A percentile compares a stretch with the other conserved stretches of the same genome.
phyloP scores from a whole-genome alignment of 805 yeast species.

The Starmerella sp. region DNA sequence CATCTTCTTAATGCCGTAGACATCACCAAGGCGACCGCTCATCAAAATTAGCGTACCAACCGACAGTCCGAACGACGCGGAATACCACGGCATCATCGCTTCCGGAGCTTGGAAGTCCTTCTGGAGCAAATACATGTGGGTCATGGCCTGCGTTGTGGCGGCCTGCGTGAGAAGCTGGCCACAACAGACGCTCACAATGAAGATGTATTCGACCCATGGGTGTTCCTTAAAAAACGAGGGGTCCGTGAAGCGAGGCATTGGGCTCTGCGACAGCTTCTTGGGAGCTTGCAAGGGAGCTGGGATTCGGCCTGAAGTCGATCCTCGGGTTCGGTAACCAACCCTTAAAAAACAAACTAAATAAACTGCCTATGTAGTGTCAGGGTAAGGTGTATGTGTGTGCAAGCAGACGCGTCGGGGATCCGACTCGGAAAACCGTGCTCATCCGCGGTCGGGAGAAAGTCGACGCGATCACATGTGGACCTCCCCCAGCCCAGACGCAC shows the following conservation, averaged over 20 bases:
- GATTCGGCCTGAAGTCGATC: too few relatives aligned
- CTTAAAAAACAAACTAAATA: too few relatives aligned
- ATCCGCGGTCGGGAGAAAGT: too few relatives aligned
- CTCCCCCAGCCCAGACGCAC: too few relatives aligned
- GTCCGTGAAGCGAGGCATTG: constrained; percentile 8
- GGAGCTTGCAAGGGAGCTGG: too few relatives aligned
- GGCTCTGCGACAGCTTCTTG: not conserved
- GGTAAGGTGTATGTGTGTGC: too few relatives aligned
- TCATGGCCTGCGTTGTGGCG: constrained; percentile 28
- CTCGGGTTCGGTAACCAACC: too few relatives aligned
- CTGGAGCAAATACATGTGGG: constrained; percentile 27
- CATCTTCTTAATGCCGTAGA: constrained; percentile 51
- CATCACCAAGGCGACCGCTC: constrained; percentile 62
- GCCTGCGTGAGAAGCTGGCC: constrained; percentile 35
- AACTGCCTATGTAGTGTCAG: too few relatives aligned
- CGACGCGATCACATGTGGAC: too few relatives aligned
- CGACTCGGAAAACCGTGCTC: too few relatives aligned
- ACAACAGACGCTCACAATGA: constrained; percentile 23
- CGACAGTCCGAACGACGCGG: constrained; percentile 60
- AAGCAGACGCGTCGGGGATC: too few relatives aligned
- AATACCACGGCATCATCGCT: constrained; percentile 43
- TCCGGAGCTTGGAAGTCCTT: constrained; percentile 24
- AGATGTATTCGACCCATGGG: constrained; percentile 16
- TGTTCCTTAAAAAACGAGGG: constrained; percentile 11
- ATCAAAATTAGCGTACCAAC: constrained; percentile 62